phyloP scores from a whole-genome alignment of 176 grass and related monocot genomes.

The Zizania latifolia region DNA sequence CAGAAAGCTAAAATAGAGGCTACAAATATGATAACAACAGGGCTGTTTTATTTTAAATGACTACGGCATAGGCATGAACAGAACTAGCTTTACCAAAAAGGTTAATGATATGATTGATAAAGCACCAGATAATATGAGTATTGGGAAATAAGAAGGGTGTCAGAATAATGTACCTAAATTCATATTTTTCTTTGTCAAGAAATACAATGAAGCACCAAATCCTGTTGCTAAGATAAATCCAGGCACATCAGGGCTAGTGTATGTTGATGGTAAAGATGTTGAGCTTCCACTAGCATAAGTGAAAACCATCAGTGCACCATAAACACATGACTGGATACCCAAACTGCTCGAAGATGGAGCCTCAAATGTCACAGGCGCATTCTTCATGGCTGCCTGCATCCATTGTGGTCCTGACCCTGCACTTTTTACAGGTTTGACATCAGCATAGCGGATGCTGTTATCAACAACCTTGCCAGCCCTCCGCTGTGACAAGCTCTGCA shows the following conservation, averaged over 20 bases:
- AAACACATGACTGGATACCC: slow-evolving; percentile 69
- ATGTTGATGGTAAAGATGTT: slow-evolving; percentile 45
- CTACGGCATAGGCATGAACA: neutral
- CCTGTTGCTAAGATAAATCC: slow-evolving; percentile 75
- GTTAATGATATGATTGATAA: neutral
- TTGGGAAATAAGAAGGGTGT: neutral
- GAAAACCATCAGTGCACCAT: slow-evolving; percentile 81
- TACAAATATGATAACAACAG: neutral
- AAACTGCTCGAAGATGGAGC: slow-evolving; percentile 53
- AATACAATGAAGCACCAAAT: slow-evolving; percentile 87
- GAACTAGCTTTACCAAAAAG: neutral
- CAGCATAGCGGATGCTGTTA: slow-evolving; percentile 76
- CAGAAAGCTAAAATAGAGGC: neutral
- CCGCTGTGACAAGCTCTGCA: slow-evolving; percentile 77
- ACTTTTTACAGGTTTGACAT: slow-evolving; percentile 74
- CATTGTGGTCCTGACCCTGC: slow-evolving; percentile 49
- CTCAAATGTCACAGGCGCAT: slow-evolving; percentile 60
- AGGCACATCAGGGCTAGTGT: slow-evolving; percentile 66
- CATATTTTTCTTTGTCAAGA: slow-evolving; percentile 87
- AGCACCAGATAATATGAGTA: neutral
- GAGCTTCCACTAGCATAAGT: slow-evolving; percentile 79
- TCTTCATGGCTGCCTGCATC: slow-evolving; percentile 72
- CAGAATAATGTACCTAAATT: slow-evolving; percentile 57
- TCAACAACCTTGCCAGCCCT: slow-evolving; percentile 84
- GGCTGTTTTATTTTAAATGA: neutral